Evolutionary conservation across 2,329 filamentous ascomycete species (phyloP), one percentile per base, ranked within the genome.

Genomic region (Penicillium sp.): DNA sequence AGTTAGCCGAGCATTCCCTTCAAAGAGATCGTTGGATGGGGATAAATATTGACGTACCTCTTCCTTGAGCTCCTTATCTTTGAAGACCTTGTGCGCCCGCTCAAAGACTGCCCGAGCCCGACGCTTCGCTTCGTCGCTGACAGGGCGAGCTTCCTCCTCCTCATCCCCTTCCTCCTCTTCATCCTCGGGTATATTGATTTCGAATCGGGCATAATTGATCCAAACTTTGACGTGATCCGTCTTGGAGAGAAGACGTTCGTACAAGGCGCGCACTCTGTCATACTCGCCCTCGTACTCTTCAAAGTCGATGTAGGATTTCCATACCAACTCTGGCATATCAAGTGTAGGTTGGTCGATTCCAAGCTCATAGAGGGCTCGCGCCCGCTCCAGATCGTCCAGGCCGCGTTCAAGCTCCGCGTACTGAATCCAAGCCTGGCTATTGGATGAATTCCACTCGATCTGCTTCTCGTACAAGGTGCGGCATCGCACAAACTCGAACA

Each of bases 211-310:
- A 72, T 91, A 98, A 68, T 88, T 91, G 69, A 93, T 95, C 93
- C 93, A 98, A 51, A 98, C 93, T 76, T 97, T 98, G 76, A 96
- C 90, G 65, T 98, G 93, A 63, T 93, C 85, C n/a, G 93, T 95
- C 82, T 94, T 96, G 62, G 88, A 78, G 38, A 98, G 79, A 9
- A 98, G 78, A 6, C 91, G 82, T 73, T 97, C 91, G 72, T 97
- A 98, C 39, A 98, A 75, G 3, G 75, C 74, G 42, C 93, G 80
- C 4, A 90, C 89, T 42, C 84, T 78, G 45, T 90, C 88, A 68
- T 91, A 96, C 68, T 96, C 89, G 62, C 84, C 88, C 68, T 95
- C 89, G 61, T 95, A 89, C 65, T 97, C 91, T 71, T 98, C 93
- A 64, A 97, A 97, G 69, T 98, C 93, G 60, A 98, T 97, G 69